A percentile compares a stretch with the other conserved stretches of the same genome.
Evolutionary conservation across 441 rosid species (phyloP).

Genomic region (Pelargonium australe): DNA sequence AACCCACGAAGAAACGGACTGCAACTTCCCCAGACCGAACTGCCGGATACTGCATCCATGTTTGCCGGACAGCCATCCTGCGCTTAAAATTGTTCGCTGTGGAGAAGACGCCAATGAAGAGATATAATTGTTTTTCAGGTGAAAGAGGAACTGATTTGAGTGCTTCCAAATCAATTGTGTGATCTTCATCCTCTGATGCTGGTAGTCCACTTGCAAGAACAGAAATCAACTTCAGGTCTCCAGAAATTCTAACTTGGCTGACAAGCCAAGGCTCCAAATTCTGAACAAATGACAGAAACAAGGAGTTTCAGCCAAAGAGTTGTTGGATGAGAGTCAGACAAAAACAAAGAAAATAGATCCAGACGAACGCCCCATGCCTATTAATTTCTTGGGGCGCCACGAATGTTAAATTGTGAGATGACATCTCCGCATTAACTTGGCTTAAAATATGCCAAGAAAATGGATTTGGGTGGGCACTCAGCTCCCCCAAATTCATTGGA

Average conservation of each 20-base stretch:
- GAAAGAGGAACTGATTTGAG: constrained; percentile 63
- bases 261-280: constrained; percentile 76
- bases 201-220: constrained; percentile 66
- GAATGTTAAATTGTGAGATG: too few species aligned
- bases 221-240: constrained; percentile 49
- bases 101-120: constrained; percentile 87
- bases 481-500: too few species aligned
- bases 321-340: too few species aligned
- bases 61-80: constrained; percentile 91
- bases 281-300: constrained; percentile 24
- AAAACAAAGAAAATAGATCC: too few species aligned
- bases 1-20: constrained; percentile 94
- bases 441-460: too few species aligned
- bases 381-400: too few species aligned
- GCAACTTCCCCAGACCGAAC: constrained; percentile 67
- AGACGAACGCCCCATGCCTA: too few species aligned
- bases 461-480: too few species aligned
- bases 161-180: constrained; percentile 54
- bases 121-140: constrained; percentile 44
- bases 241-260: constrained; percentile 51
- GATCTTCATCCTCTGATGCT: constrained; percentile 58
- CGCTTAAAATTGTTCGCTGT: constrained; percentile 90
- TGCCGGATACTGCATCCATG: constrained; percentile 94
- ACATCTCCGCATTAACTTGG: too few species aligned
- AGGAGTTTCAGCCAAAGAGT: too few species aligned